Base-by-base conservation (phyloP, 1,284 basidiomycete genomes). In the Wallemia ichthyophaga region DNA sequence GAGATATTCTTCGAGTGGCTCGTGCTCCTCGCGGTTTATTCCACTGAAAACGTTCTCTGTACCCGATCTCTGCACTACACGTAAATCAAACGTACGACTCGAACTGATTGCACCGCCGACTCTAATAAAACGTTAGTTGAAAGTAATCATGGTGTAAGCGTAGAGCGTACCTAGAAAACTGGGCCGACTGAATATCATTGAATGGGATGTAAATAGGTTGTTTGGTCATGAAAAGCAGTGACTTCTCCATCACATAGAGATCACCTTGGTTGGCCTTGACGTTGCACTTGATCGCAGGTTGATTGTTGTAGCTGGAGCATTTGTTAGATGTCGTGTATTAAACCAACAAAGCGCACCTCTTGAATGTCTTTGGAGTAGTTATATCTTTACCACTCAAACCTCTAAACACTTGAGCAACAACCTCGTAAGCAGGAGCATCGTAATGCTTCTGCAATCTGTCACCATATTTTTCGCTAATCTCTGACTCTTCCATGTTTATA, bases 211-310 rank as follows among this genome's bases (percentile, higher is more conserved):
- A 81, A 33, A 83, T 81, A 1, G 94, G 91, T 66, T 89, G 83
- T 71, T 96, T 98, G 61, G 91, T 89, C 60, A 98, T 89, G 73
- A 96, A 99, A 71, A 99, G 86, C 58, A 99, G 76, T 68, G 85
- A 87, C 77, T 95, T 95, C 69, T 98, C 94, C 62, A 99, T 80
- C 73, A 96, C 80, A 76, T 95, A 98, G 25, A 99, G 79, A 69
- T 95, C 87, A 62, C 94, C 94, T 70, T 95, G 91, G 17, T 85
- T 79, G 54, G 94, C 94, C 72, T 98, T 98, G 66, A 98, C 77
- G 71, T 96, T 96, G 65, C 88, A 91, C 73, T 96, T 96, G 73
- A 98, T 71, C 58, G 74, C 74, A 56, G 70, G 69, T 60, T 73
- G 69, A 9, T 73, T 73, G 59, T 72, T 71, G n/a, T 71, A 71